Conservation (phyloP, 352 stramenopile species). For the Globisporangium spinosum region DNA sequence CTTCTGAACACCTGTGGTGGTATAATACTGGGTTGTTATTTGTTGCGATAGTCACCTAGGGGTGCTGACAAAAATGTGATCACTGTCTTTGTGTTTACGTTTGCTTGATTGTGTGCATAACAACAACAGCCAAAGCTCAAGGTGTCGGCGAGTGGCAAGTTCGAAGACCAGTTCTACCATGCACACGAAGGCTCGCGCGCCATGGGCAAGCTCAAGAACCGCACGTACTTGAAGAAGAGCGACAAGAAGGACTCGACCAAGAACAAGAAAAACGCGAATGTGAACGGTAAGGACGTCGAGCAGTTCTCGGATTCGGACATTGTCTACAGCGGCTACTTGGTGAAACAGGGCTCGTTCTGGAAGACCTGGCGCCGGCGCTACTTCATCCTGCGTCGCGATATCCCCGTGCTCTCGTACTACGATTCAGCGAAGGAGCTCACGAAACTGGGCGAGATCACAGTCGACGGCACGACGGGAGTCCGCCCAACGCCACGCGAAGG, state of each 20-base stretch:
- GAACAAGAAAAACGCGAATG: constrained; percentile 54
- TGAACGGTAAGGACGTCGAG: constrained; percentile 75
- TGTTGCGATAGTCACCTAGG: neutral
- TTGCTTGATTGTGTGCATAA: neutral
- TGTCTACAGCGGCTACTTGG: constrained; percentile 67
- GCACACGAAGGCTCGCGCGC: constrained; percentile 72
- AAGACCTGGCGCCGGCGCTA: constrained; percentile 81
- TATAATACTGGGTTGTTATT: neutral
- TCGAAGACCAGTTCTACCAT: constrained; percentile 87
- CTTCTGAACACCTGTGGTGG: neutral
- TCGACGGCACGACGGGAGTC: constrained; percentile 66
- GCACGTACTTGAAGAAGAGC: constrained; percentile 54
- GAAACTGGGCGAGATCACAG: constrained; percentile 74
- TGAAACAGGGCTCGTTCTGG: constrained; percentile 88
- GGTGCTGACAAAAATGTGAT: neutral
- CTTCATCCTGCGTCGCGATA: constrained; percentile 77
- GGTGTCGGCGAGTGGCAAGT: constrained; percentile 76
- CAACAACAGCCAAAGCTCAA: constrained; percentile 52
- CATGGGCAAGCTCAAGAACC: constrained; percentile 79
- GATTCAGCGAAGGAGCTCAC: constrained; percentile 67
- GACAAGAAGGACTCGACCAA: constrained; percentile 28
- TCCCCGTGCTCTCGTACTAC: constrained; percentile 80
- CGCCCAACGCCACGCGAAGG: constrained; percentile 41
- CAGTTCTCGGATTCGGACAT: constrained; percentile 87
- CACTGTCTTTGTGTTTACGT: neutral